A percentile compares a stretch with the other conserved stretches of the same genome.
These are phyloP conservation scores for Fusarium virguliforme DNA, from an alignment of 2,329 filamentous ascomycete species.

Conservation along the genomic window DNA sequence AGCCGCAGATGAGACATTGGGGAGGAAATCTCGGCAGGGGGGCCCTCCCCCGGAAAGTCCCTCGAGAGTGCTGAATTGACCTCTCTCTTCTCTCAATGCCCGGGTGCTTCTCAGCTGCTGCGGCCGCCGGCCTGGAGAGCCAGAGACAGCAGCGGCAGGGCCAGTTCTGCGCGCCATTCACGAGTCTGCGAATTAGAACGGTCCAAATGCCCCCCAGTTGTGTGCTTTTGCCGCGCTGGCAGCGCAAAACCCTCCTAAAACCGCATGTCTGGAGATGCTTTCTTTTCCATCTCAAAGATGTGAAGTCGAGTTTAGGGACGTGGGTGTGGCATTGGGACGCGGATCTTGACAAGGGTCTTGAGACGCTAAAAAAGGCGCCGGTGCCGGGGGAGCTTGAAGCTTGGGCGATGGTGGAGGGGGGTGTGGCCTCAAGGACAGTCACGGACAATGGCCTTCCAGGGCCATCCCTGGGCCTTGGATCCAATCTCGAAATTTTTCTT, in stretches of 20 bases:
- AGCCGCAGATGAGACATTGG: constrained; percentile 48
- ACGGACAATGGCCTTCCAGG: constrained; percentile 38
- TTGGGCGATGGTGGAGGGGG: constrained; percentile 47
- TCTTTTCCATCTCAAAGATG: constrained; percentile 40
- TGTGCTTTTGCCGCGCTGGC: constrained; percentile 17
- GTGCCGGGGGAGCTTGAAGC: constrained; percentile 46
- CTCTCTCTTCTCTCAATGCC: constrained; percentile 34
- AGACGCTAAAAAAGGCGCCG: constrained; percentile 51
- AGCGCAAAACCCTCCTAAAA: constrained; percentile 11
- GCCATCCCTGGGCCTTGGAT: constrained; percentile 47
- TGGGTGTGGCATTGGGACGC: constrained; percentile 53
- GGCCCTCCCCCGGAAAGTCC: constrained; percentile 26
- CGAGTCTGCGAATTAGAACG: constrained; percentile 7
- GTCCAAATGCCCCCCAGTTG: constrained; percentile 6
- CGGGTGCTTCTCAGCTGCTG: constrained; percentile 20
- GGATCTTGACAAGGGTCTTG: constrained; percentile 52
- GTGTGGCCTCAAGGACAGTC: constrained; percentile 37
- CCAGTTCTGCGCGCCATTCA: neutral
- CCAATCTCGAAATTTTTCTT: constrained; percentile 51
- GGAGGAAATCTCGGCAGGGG: constrained; percentile 37
- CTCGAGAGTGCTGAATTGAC: constrained; percentile 31
- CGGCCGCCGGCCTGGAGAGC: constrained; percentile 20
- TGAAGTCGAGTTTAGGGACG: constrained; percentile 51
- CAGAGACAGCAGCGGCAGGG: constrained; percentile 12
- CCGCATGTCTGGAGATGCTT: constrained; percentile 35